A percentile compares a stretch with the other conserved stretches of the same genome.
phyloP scores from a whole-genome alignment of 352 stramenopile genomes.

The Globisporangium ultimum region DNA sequence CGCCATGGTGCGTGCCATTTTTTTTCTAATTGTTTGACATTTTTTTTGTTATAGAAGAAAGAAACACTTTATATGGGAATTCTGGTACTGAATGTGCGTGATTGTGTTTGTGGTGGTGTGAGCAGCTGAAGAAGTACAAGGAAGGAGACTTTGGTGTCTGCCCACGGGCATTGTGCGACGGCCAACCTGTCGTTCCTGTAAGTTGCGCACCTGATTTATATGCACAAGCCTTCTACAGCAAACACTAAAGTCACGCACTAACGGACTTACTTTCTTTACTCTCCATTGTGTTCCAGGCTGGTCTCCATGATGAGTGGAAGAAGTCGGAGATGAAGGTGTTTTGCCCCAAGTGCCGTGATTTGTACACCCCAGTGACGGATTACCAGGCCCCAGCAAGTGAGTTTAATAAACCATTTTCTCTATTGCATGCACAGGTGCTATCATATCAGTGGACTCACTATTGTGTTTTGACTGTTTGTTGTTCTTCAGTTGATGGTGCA shows the following conservation, averaged over 20 bases:
- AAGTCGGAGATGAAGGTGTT: conserved; percentile 91
- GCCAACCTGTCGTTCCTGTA: conserved; percentile 80
- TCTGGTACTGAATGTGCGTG: no score
- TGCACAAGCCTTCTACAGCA: neutral
- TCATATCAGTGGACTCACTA: conserved; percentile 8
- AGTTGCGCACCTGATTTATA: conserved; percentile 4
- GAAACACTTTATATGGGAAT: no score
- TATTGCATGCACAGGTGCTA: neutral
- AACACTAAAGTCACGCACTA: no score
- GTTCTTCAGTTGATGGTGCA: conserved; percentile 87
- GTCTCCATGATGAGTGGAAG: conserved; percentile 86
- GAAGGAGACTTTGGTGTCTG: conserved; percentile 87
- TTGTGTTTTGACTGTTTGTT: neutral
- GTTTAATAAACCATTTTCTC: conserved; percentile 12
- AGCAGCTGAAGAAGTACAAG: conserved; percentile 86
- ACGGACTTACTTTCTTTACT: no score
- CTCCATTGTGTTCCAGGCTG: conserved; percentile 33
- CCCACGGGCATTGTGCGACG: conserved; percentile 78
- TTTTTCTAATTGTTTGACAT: neutral
- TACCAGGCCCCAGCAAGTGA: conserved; percentile 83
- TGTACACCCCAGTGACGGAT: conserved; percentile 83
- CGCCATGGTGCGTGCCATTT: conserved; percentile 58
- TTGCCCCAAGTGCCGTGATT: conserved; percentile 85
- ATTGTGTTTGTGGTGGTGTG: conserved; percentile 1
- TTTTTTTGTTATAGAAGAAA: neutral